phyloP scores from a whole-genome alignment of 2,329 filamentous ascomycete genomes.

The Colletotrichum musae region DNA sequence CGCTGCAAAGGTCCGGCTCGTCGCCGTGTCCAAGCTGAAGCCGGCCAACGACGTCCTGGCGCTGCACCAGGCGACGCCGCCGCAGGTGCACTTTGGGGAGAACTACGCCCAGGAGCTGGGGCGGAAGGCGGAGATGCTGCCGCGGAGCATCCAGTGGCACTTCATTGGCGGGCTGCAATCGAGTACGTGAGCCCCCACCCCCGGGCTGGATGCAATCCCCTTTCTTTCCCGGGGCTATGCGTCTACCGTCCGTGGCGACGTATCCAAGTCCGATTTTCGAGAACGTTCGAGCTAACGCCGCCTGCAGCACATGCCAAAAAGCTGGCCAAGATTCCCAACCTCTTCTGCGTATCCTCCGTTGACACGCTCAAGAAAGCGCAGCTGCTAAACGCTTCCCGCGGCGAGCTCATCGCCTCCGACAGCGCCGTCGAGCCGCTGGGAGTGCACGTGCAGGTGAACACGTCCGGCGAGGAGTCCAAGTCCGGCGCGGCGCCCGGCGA shows the following conservation, averaged over 20 bases:
- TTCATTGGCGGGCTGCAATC: constrained; percentile 96
- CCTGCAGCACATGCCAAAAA: constrained; percentile 89
- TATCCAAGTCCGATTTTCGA: background rate
- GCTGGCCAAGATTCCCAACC: constrained; percentile 87
- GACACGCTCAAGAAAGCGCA: constrained; percentile 91
- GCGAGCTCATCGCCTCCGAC: constrained; percentile 63
- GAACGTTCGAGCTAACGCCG: background rate
- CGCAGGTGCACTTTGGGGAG: constrained; percentile 85
- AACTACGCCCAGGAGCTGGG: constrained; percentile 94
- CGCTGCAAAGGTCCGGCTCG: constrained; percentile 78
- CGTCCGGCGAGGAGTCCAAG: constrained; percentile 88
- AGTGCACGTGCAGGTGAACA: constrained; percentile 96
- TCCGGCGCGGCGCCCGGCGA: constrained; percentile 81
- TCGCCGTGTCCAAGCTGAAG: constrained; percentile 97
- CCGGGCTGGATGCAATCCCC: too few relatives aligned
- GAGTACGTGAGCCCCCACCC: constrained; percentile 52
- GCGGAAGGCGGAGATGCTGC: constrained; percentile 87
- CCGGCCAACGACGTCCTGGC: constrained; percentile 91
- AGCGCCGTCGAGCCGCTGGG: constrained; percentile 66
- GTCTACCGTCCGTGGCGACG: too few relatives aligned
- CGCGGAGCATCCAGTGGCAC: constrained; percentile 87
- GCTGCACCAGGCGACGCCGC: constrained; percentile 73
- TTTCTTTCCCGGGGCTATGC: background rate
- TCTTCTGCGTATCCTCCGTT: constrained; percentile 93
- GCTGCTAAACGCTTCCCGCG: constrained; percentile 83